Evolutionary conservation across 768 basidiomycete genomes (phyloP).

Genomic region (Mycena sanguinolenta): DNA sequence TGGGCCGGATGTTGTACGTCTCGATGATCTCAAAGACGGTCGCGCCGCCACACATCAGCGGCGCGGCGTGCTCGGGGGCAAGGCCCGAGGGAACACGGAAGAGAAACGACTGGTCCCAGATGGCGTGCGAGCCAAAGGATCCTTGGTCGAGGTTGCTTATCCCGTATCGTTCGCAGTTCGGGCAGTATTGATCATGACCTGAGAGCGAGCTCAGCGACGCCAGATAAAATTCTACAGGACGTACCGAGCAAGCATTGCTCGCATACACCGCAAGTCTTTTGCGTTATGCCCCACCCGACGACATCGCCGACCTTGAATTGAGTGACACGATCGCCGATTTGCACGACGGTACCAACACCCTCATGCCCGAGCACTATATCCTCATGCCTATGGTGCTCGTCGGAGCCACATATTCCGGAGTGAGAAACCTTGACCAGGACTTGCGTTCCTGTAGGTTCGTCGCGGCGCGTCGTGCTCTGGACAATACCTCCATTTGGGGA

Average conservation of each 20-base stretch:
- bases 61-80: conserved; percentile 48
- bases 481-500: conserved; percentile 28
- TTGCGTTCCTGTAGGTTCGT: conserved; percentile 42
- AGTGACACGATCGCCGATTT: conserved; percentile 6
- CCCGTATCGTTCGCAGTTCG: conserved; percentile 24
- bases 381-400: conserved; percentile 47
- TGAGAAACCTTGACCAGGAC: conserved; percentile 50
- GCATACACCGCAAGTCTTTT: conserved; percentile 48
- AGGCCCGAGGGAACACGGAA: conserved; percentile 50
- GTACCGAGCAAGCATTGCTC: conserved; percentile 46
- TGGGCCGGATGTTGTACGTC: conserved; percentile 18
- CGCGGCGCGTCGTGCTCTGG: conserved; percentile 33
- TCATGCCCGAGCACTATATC: conserved; percentile 53
- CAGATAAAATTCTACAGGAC: not conserved
- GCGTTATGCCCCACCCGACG: conserved; percentile 39
- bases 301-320: conserved; percentile 27
- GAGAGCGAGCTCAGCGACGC: not conserved
- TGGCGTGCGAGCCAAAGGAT: conserved; percentile 47
- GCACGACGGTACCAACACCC: conserved; percentile 17
- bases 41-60: conserved; percentile 45
- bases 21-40: conserved; percentile 26
- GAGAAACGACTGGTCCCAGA: conserved; percentile 50
- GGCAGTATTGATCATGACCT: conserved; percentile 33
- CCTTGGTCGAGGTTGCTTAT: conserved; percentile 41
- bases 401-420: conserved; percentile 52